phyloP scores from a whole-genome alignment of 164 flowering plant species.

The Vitis rupestris region DNA sequence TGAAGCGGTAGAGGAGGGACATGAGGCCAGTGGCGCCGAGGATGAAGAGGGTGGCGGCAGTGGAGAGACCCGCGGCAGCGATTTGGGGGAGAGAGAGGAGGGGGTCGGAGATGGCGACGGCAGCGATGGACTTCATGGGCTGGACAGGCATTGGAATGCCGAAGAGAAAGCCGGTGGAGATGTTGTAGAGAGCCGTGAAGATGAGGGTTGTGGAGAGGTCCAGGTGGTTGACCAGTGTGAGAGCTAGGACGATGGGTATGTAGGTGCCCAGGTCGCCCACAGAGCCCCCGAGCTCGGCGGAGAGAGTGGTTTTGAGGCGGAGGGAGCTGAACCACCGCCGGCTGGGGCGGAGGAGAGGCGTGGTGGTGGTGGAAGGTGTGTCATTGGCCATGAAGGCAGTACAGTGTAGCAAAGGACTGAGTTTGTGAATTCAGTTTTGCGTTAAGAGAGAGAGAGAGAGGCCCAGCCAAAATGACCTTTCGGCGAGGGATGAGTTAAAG shows the following conservation, averaged over 20 bases:
- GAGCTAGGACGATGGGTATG: slow-evolving; percentile 82
- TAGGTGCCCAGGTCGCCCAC: slow-evolving; percentile 90
- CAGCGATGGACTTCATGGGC: slow-evolving; percentile 95
- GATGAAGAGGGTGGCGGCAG: slow-evolving; percentile 62
- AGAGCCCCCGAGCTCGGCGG: slow-evolving; percentile 70
- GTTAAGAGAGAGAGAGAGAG: too few species aligned
- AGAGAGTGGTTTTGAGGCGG: slow-evolving; percentile 49
- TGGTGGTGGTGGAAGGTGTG: slow-evolving; percentile 13
- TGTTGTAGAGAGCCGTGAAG: slow-evolving; percentile 81
- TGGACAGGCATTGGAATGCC: slow-evolving; percentile 93
- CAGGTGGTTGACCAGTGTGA: slow-evolving; percentile 59
- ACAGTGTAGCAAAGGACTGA: neutral
- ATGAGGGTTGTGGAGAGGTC: slow-evolving; percentile 76
- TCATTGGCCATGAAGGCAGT: slow-evolving; percentile 9
- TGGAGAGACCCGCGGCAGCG: slow-evolving; percentile 75
- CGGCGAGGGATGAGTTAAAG: too few species aligned
- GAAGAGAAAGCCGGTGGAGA: slow-evolving; percentile 74
- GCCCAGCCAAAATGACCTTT: too few species aligned
- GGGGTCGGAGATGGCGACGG: slow-evolving; percentile 80
- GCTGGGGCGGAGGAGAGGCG: slow-evolving; percentile 29
- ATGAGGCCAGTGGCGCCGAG: slow-evolving; percentile 85
- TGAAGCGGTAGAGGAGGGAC: slow-evolving; percentile 61
- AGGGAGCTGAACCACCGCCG: slow-evolving; percentile 16
- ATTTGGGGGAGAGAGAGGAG: slow-evolving; percentile 66
- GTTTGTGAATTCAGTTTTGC: too few species aligned